A percentile compares a stretch with the other conserved stretches of the same genome.
Conservation (phyloP, 305 asterid genomes). For the Ajuga reptans region DNA sequence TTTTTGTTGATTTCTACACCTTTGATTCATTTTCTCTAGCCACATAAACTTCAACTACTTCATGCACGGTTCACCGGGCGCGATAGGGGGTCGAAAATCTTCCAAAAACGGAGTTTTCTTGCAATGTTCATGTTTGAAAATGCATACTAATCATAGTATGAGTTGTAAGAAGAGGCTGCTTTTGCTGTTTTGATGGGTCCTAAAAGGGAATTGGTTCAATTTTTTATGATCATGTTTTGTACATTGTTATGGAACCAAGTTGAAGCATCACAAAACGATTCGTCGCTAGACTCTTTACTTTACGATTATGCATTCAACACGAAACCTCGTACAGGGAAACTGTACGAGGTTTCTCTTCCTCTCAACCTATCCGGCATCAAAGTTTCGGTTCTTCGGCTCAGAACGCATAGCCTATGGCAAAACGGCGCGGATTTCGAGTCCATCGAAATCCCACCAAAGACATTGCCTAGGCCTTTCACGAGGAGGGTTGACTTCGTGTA, state of each 20-base stretch:
- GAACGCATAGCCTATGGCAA: constrained; percentile 40
- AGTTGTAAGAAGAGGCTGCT: constrained; percentile 19
- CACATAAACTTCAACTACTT: background rate
- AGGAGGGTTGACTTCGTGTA: constrained; percentile 50
- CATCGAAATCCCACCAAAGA: constrained; percentile 36
- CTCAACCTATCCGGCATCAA: constrained; percentile 44
- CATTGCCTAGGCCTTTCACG: constrained; percentile 45
- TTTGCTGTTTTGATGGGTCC: constrained; percentile 46
- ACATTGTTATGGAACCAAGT: constrained; percentile 16
- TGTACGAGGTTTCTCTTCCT: constrained; percentile 48
- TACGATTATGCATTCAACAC: constrained; percentile 35
- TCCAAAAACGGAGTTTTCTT: background rate
- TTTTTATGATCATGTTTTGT: constrained; percentile 22
- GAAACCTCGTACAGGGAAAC: constrained; percentile 38
- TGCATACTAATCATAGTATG: background rate
- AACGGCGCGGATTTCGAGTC: constrained; percentile 39
- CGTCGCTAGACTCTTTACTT: constrained; percentile 49
- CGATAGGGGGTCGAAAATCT: background rate
- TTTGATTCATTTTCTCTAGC: background rate
- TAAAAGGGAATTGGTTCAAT: constrained; percentile 15
- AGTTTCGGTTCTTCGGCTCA: constrained; percentile 38
- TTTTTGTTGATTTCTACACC: constrained; percentile 10
- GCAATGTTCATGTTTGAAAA: constrained; percentile 12
- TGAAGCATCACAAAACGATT: constrained; percentile 26
- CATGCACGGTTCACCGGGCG: background rate